These are phyloP conservation scores for Apiosordaria backusii DNA, from an alignment of 495 filamentous ascomycete genomes.

Conservation along the genomic window DNA sequence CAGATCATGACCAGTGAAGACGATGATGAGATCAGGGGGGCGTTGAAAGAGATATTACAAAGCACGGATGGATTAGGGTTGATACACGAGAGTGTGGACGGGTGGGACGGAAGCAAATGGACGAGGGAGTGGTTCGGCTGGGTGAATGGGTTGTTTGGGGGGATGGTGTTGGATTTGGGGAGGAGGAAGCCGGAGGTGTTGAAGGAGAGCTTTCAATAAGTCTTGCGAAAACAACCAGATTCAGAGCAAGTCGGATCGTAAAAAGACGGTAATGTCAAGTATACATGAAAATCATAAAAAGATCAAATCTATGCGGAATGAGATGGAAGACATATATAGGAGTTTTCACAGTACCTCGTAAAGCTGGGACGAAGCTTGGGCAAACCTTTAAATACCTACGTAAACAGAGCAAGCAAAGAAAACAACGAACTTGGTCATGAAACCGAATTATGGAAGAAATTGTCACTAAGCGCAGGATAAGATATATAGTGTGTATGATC, in stretches of 20 bases:
- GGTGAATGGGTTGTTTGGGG: slow-evolving; percentile 67
- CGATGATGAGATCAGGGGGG: slow-evolving; percentile 46
- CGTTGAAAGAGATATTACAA: slow-evolving; percentile 46
- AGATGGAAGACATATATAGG: no score
- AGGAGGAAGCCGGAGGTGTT: slow-evolving; percentile 40
- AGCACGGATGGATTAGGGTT: slow-evolving; percentile 56
- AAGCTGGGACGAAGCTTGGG: no score
- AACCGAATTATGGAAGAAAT: no score
- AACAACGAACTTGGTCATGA: no score
- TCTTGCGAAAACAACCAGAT: not conserved
- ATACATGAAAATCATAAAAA: no score
- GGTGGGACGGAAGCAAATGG: slow-evolving; percentile 49
- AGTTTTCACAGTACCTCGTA: no score
- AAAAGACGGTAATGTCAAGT: not conserved
- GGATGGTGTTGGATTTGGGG: slow-evolving; percentile 58
- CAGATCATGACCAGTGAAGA: slow-evolving; percentile 40
- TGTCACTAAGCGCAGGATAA: no score
- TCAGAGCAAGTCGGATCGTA: no score
- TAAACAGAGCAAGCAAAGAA: no score
- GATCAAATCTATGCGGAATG: no score
- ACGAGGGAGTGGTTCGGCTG: slow-evolving; percentile 67
- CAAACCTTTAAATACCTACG: no score
- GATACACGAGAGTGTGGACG: slow-evolving; percentile 60
- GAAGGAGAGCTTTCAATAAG: slow-evolving; percentile 37
- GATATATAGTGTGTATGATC: not conserved